Evolutionary conservation across 2,329 filamentous ascomycete genomes (phyloP).

Genomic region (Rachicladosporium sp.): DNA sequence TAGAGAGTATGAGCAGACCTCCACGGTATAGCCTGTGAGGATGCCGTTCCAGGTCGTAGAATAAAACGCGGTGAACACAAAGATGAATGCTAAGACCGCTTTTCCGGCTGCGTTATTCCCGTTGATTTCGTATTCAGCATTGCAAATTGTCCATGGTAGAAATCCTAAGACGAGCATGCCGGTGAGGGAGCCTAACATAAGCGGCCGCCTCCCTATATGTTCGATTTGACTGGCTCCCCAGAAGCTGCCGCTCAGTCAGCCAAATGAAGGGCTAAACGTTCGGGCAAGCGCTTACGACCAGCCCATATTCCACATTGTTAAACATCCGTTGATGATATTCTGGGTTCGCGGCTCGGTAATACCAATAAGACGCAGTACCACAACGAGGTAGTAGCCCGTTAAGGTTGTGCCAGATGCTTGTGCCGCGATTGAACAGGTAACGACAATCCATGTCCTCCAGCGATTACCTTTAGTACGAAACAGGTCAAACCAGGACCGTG

Average conservation of each 20-base stretch:
- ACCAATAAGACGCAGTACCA: constrained; percentile 18
- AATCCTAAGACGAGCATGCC: constrained; percentile 14
- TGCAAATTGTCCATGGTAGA: constrained; percentile 21
- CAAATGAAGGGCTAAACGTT: too few relatives aligned
- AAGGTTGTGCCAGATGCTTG: constrained; percentile 43
- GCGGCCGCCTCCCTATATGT: constrained; percentile 13
- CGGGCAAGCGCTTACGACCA: too few relatives aligned
- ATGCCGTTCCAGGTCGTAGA: constrained; percentile 27
- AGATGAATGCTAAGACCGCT: constrained; percentile 15
- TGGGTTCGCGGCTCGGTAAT: constrained; percentile 19
- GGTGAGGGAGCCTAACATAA: constrained; percentile 19
- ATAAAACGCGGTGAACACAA: constrained; percentile 13
- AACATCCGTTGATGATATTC: constrained; percentile 27
- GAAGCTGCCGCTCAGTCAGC: too few relatives aligned
- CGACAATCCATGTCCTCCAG: constrained; percentile 38
- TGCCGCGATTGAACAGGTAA: constrained; percentile 39
- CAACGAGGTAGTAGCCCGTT: constrained; percentile 26
- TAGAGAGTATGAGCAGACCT: constrained; percentile 32
- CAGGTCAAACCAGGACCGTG: constrained; percentile 32
- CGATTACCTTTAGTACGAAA: constrained; percentile 38
- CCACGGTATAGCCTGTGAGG: constrained; percentile 29
- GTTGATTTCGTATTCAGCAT: constrained; percentile 8
- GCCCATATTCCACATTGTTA: constrained; percentile 47
- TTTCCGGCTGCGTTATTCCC: constrained; percentile 10
- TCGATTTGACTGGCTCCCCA: constrained; percentile 17